Conservation (phyloP, 768 basidiomycete genomes). For the Auriculariales sp. region DNA sequence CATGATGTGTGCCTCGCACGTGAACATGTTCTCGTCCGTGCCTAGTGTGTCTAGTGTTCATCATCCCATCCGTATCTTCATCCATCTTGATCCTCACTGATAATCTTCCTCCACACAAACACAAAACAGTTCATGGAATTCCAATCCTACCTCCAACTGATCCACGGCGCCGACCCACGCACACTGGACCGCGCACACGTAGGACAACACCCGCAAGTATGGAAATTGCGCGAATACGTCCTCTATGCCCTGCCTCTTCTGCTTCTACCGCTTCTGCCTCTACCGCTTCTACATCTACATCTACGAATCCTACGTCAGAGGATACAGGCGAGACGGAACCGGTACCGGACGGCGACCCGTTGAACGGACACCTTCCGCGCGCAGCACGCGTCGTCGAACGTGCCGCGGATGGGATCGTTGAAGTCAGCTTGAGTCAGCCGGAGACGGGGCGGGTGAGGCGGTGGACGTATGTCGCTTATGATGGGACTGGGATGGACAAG, state of each 20-base stretch:
- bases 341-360: slow-evolving; percentile 42
- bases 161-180: slow-evolving; percentile 51
- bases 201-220: slow-evolving; percentile 78
- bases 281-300: neutral
- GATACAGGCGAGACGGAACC: slow-evolving; percentile 5
- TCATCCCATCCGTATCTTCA: no score
- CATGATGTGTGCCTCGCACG: no score
- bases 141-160: slow-evolving; percentile 61
- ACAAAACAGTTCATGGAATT: slow-evolving; percentile 63
- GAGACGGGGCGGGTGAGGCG: slow-evolving; percentile 21
- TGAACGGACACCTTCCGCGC: slow-evolving; percentile 45
- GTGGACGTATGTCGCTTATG: neutral
- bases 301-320: neutral
- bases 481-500: slow-evolving; percentile 7
- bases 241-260: neutral
- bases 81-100: no score
- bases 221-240: slow-evolving; percentile 64
- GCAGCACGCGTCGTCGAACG: slow-evolving; percentile 35
- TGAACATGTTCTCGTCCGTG: no score
- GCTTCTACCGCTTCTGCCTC: neutral
- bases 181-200: slow-evolving; percentile 60
- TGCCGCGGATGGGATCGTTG: slow-evolving; percentile 24
- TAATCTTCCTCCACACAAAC: no score
- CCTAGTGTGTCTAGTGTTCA: no score
- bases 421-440: slow-evolving; percentile 3